Percentiles rank a stretch among this genome's conserved stretches.
Conservation (phyloP, 1,139 yeast species). For the Pneumocystis oryctolagi region DNA sequence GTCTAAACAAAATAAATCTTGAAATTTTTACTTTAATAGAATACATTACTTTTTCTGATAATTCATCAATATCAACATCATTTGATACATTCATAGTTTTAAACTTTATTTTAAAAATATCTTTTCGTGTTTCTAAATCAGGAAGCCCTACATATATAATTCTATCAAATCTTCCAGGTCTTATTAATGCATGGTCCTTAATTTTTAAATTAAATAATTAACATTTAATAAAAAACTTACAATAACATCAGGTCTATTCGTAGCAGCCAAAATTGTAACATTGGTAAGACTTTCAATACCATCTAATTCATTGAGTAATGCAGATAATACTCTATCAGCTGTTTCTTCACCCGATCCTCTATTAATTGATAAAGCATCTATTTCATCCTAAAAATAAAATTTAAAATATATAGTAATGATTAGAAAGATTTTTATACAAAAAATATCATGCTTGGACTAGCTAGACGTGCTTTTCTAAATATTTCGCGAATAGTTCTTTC, state of each 20-base stretch:
- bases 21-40: neutral
- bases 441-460: slow-evolving; percentile 83
- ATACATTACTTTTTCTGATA: slow-evolving; percentile 32
- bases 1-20: slow-evolving; percentile 24
- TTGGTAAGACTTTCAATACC: slow-evolving; percentile 98
- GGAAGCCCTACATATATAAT: slow-evolving; percentile 87
- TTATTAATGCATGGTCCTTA: slow-evolving; percentile 81
- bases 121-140: slow-evolving; percentile 48
- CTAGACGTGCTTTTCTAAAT: slow-evolving; percentile 86
- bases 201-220: slow-evolving; percentile 38
- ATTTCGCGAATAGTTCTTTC: slow-evolving; percentile 89
- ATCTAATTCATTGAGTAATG: slow-evolving; percentile 94
- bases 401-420: slow-evolving; percentile 56
- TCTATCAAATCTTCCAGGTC: slow-evolving; percentile 94
- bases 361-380: slow-evolving; percentile 37
- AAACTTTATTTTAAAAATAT: slow-evolving; percentile 48
- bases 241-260: slow-evolving; percentile 38
- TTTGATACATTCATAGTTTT: slow-evolving; percentile 27
- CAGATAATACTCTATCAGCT: slow-evolving; percentile 81
- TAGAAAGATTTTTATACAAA: slow-evolving; percentile 95
- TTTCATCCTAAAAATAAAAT: neutral
- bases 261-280: slow-evolving; percentile 91
- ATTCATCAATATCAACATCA: slow-evolving; percentile 39
- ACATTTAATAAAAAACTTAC: neutral
- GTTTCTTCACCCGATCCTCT: slow-evolving; percentile 97